Percentiles rank a stretch among this genome's conserved stretches.
These are phyloP conservation scores for Mycosphaerella arachidis DNA, from an alignment of 2,329 filamentous ascomycete genomes.

Conservation along the genomic window DNA sequence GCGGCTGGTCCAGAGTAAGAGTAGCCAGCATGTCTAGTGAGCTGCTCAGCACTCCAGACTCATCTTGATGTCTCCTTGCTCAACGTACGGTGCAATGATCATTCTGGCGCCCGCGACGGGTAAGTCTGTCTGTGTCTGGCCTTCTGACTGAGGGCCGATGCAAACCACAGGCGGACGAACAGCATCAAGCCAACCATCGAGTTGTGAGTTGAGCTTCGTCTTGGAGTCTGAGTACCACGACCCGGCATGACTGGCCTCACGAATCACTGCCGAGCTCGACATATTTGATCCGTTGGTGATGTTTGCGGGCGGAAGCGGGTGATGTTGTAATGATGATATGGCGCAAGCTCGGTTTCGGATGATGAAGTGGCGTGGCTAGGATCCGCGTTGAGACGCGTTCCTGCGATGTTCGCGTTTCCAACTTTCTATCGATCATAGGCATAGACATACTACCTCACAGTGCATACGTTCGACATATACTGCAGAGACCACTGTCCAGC, in stretches of 20 bases:
- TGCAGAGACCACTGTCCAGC: neutral
- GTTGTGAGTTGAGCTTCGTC: conserved; percentile 58
- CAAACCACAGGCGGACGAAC: conserved; percentile 65
- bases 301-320: neutral
- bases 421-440: neutral
- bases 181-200: conserved; percentile 67
- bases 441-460: neutral
- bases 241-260: conserved; percentile 71
- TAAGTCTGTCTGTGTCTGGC: conserved; percentile 42
- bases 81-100: conserved; percentile 79
- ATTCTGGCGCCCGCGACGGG: conserved; percentile 72
- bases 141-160: conserved; percentile 46
- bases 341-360: neutral
- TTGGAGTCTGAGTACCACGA: conserved; percentile 75
- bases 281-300: conserved; percentile 11
- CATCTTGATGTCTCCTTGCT: neutral
- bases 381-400: neutral
- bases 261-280: conserved; percentile 34
- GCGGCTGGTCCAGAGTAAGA: conserved; percentile 85
- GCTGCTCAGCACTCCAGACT: conserved; percentile 13
- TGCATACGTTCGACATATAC: neutral
- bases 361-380: neutral
- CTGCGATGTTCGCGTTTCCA: neutral
- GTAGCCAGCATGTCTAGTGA: conserved; percentile 81
- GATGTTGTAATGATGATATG: neutral